Percentiles rank a stretch among this genome's conserved stretches.
Evolutionary conservation across 768 basidiomycete species (phyloP).

Genomic region (Leucosporidium creatinivorum): DNA sequence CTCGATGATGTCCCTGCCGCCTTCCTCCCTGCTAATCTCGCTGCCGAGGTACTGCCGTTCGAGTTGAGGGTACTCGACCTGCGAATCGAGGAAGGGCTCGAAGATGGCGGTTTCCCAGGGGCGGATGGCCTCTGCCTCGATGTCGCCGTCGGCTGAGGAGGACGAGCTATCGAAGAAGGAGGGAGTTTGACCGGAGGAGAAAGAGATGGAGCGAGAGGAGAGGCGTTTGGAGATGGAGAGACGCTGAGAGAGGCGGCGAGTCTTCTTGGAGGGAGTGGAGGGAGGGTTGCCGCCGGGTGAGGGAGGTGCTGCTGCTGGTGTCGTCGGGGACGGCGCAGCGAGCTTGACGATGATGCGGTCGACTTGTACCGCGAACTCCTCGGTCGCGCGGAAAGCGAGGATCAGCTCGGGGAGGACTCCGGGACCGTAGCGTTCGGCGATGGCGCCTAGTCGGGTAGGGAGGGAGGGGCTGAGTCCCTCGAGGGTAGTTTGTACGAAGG

Average conservation of each 20-base stretch:
- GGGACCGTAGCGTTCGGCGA: constrained; percentile 61
- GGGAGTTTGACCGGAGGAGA: constrained; percentile 17
- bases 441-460: constrained; percentile 63
- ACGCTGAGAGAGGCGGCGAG: constrained; percentile 36
- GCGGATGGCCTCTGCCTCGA: constrained; percentile 2
- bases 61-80: constrained; percentile 70
- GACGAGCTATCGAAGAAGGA: not conserved
- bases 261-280: constrained; percentile 16
- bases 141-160: not conserved
- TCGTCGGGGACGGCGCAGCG: constrained; percentile 2
- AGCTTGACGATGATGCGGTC: constrained; percentile 69
- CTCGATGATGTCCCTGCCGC: constrained; percentile 9
- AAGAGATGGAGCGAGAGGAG: constrained; percentile 29
- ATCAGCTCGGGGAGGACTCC: constrained; percentile 64
- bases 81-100: constrained; percentile 88
- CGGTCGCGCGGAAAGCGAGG: constrained; percentile 60
- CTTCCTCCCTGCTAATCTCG: constrained; percentile 7
- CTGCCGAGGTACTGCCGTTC: constrained; percentile 60
- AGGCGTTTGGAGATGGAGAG: constrained; percentile 39
- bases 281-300: constrained; percentile 5
- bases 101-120: constrained; percentile 84
- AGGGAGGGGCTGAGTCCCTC: constrained; percentile 74
- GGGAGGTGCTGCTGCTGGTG: not conserved
- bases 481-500: constrained; percentile 73
- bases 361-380: constrained; percentile 68